Evolutionary conservation across 148 eudicot species (phyloP), one percentile per base, ranked within the genome.

Genomic region (Camellia granthamiana): DNA sequence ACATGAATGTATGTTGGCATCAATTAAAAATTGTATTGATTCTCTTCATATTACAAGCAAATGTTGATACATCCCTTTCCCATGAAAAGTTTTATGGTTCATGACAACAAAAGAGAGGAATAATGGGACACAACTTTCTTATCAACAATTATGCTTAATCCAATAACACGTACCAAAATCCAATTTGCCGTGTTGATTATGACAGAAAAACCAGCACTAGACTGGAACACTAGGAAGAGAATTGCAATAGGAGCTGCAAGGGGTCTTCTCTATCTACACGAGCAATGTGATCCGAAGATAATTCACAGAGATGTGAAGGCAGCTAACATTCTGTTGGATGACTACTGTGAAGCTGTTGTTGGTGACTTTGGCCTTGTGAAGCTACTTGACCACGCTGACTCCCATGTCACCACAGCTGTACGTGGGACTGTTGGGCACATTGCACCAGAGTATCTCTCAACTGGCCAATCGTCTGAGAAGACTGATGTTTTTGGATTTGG

Each of bases 301-400:
- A 95, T 95, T 41, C 99, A 95, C 79, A 83, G 99, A 55, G 99
- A 95, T 81, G 99, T 95, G 5, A 95, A 95, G 88, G 99, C 97
- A 7, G 99, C 97, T 56, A 95, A 95, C 80, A 87, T 95, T 5
- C 86, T 95, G 77, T 78, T 95, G 7, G 99, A 95, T 59, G 97
- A 93, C 80, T 90, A 44, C 75, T 91, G 71, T 80, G 98, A 93
- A 70, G 97, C 98, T 9, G 85, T 95, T 58, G 98, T 95, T 14
- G 98, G 98, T 65, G 98, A 95, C 83, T 95, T 95, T 83, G 98
- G 98, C 79, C 93, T 95, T 43, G 98, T 97, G 1, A 95, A 95
- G 87, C 94, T 95, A 58, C 97, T 95, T 67, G 98, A 95, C 82
- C 99, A 93, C 54, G 87, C 84, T 38, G 97, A 95, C 61, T 88